Base-by-base conservation (phyloP, 306 rosid genomes). In the Dryas alaskensis region DNA sequence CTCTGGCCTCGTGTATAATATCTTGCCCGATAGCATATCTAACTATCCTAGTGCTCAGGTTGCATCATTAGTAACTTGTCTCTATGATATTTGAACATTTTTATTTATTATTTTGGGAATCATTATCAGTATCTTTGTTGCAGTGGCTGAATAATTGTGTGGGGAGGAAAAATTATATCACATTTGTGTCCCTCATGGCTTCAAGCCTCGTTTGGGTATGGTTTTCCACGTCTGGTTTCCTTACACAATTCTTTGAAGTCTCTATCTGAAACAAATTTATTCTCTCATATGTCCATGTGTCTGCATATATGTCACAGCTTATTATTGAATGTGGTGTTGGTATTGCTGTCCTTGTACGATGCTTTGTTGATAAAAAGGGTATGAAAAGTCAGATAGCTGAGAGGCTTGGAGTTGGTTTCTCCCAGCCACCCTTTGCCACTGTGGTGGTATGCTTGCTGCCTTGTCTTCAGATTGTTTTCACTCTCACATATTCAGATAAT, bases 71-170 rank as follows among this genome's bases (percentile, higher is more conserved):
- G 51, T 40, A 60, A 59, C 37, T 42, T 13, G 37, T 46, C 67
- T 19, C 58, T 31, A 11, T 3, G 50, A 61, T 17, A 2, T 45
- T 8, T 49, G 8, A 40, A 73, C 46, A 43, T 65, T 44, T 43
- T 53, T 13, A 40, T 39, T 73, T 31, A 52, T 53, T 63, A 22
- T 54, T 75, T 61, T 67, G 37, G 37, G 46, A 68, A 67, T 51
- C 37, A 57, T n/a, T 53, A 48, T 82, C 61, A 44, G 8, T 45
- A 77, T 62, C 45, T 79, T 50, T 76, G 79, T 59, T 86, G 86
- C 91, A 91, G 95, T 91, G 97, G 97, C 78, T 91, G 85, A 91
- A 91, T 78, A 89, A 87, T 74, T 89, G 97, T 52, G 95, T 91
- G 73, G 97, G 97, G 74, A 83, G 87, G 84, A 89, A 89, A 84